phyloP scores from a whole-genome alignment of 495 filamentous ascomycete genomes.

The Annulohypoxylon nitens region DNA sequence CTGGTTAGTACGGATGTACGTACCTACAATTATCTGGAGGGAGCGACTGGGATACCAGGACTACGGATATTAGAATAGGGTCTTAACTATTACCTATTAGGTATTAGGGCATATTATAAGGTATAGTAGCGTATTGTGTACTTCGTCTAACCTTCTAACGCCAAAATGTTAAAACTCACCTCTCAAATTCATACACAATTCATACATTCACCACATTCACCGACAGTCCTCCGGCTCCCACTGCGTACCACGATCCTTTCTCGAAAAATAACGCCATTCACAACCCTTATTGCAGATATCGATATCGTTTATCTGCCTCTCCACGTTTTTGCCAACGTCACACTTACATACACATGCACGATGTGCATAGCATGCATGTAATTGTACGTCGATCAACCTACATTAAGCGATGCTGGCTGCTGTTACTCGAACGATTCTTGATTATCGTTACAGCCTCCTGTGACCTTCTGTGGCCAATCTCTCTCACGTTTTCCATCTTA shows the following conservation, averaged over 20 bases:
- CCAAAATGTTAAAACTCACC: too few relatives aligned
- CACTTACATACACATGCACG: slow-evolving; percentile 47
- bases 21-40: too few relatives aligned
- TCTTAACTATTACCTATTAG: too few relatives aligned
- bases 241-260: slow-evolving; percentile 1
- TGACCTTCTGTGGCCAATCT: too few relatives aligned
- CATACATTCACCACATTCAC: slow-evolving; percentile 11
- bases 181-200: too few relatives aligned
- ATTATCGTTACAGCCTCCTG: background rate
- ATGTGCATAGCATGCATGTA: slow-evolving; percentile 47
- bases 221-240: slow-evolving; percentile 23
- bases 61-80: too few relatives aligned
- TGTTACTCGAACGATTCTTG: slow-evolving; percentile 4
- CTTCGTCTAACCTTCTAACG: too few relatives aligned
- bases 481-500: background rate
- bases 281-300: slow-evolving; percentile 41
- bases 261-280: slow-evolving; percentile 20
- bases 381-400: slow-evolving; percentile 45
- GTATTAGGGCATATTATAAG: too few relatives aligned
- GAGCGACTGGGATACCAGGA: too few relatives aligned
- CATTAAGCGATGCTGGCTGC: slow-evolving; percentile 18
- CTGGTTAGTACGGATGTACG: too few relatives aligned
- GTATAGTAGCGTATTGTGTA: too few relatives aligned
- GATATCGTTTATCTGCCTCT: slow-evolving; percentile 46
- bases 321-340: slow-evolving; percentile 47